Base-by-base conservation (phyloP, 306 rosid genomes). In the Castanea sativa region DNA sequence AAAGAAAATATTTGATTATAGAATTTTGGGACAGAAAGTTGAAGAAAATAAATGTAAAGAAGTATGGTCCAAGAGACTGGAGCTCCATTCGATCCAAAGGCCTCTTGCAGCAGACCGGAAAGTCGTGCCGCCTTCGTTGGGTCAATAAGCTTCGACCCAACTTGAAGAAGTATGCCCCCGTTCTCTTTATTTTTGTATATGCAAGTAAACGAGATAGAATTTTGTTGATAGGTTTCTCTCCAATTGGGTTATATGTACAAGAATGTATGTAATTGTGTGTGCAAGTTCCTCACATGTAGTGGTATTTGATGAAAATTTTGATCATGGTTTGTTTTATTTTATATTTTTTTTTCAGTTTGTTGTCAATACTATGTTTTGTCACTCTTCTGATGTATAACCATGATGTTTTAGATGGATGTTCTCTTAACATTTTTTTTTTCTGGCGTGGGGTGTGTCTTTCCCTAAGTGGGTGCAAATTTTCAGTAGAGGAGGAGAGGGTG, bases 71-170 rank as follows among this genome's bases (percentile, higher is more conserved):
- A 0, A 77, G 93, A 86, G 97, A 94, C 74, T 94, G 98, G 97
- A 94, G 98, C 97, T 92, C 97, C 96, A 92, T 94, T 94, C 97
- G 96, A 92, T 94, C 98, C 96, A 94, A 92, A 74, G 97, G 97
- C 49, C 97, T 94, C 80, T 88, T 94, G 60, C 94, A 85, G 55
- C 73, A 97, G 4, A 92, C 98, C 23, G 98, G 97, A 69, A 94
- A 94, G 78, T 94, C 98, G 0, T 94, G 97, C 79, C 97, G 98
- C 25, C 98, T 94, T 82, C 96, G 98, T 71, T 94, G 98, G 98
- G 98, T 94, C 73, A 94, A 94, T 71, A 94, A 94, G 80, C 97
- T 94, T 69, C 81, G 91, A 75, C 98, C 98, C 70, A 91, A 94
- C 82, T 92, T 94, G 74, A 94, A 94, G 82, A 92, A 83, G 98